These are phyloP conservation scores for Ustilago curta DNA, from an alignment of 1,284 basidiomycete genomes.

Conservation along the genomic window DNA sequence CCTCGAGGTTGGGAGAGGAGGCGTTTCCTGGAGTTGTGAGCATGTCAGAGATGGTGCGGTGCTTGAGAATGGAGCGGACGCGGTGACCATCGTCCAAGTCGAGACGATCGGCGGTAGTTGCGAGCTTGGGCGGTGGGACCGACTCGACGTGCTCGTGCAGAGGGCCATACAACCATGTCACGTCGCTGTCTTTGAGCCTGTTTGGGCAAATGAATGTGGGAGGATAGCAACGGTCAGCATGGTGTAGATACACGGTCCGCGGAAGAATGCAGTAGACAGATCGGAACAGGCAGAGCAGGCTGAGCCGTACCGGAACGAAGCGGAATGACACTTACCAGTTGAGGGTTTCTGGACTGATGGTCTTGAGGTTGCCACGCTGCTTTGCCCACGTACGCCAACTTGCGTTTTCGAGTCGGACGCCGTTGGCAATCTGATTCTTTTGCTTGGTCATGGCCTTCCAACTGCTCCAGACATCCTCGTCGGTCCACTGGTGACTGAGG, in stretches of 20 bases:
- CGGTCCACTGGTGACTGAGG: conserved; percentile 91
- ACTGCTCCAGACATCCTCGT: conserved; percentile 97
- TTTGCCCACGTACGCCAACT: conserved; percentile 99
- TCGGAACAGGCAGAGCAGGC: neutral
- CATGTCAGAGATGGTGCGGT: conserved; percentile 90
- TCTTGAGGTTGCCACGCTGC: conserved; percentile 95
- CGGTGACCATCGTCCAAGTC: conserved; percentile 71
- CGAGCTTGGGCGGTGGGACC: conserved; percentile 73
- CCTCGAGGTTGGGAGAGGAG: conserved; percentile 73
- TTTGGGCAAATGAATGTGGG: neutral
- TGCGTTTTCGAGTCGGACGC: conserved; percentile 93
- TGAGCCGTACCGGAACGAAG: no score
- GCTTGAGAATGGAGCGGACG: conserved; percentile 92
- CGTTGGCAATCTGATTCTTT: conserved; percentile 98
- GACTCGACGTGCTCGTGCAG: conserved; percentile 78
- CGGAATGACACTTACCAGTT: conserved; percentile 81
- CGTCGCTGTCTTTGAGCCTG: conserved; percentile 99
- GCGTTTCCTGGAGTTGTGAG: conserved; percentile 73
- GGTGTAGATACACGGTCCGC: neutral
- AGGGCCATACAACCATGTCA: conserved; percentile 98
- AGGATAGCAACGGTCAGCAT: conserved; percentile 6
- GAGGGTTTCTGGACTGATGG: conserved; percentile 93
- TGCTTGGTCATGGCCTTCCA: conserved; percentile 98
- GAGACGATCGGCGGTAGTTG: conserved; percentile 73
- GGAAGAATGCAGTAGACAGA: neutral